Base-by-base conservation (phyloP, 1,284 basidiomycete species). In the Pascua guehoae region DNA sequence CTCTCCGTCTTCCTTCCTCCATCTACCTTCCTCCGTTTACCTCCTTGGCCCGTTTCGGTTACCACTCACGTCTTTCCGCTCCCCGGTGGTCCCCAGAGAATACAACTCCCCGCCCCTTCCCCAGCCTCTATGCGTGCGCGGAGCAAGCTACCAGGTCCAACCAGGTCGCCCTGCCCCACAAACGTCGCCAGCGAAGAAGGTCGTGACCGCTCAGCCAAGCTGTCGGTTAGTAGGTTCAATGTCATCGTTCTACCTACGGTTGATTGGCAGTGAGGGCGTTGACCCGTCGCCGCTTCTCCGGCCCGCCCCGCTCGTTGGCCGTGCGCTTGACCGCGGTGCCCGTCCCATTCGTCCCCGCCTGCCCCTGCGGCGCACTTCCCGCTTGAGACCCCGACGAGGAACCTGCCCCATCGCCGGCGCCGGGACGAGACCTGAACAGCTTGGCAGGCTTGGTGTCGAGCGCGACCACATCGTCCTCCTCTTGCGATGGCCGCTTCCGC, bases 51-150 rank as follows among this genome's bases (percentile, higher is more conserved):
- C 24, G 24, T 7, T 32, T 32, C 24, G 24, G 24, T 32, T 7
- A 32, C 3, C 24, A 54, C 67, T 64, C 45, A 71, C 67, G 76
- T 77, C 63, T 77, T 77, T 9, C 76, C 76, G 36, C 69, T 67
- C 24, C 76, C 74, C 0, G 76, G 76, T 5, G 76, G 76, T 10
- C 76, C 76, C 74, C 76, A 77, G 9, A 77, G 60, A 8, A 77
- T 73, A 60, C 72, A 74, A 58, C 70, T 73, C 8, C 75, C 75
- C 0, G 75, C 67, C 1, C 68, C 67, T 50, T 73, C 67, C 16
- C 73, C 72, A 1, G 65, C 57, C 54, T 75, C 70, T 45, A 77
- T 72, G 49, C 73, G 61, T 1, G 69, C 66, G 15, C 76, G 61
- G 11, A 77, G 62, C 2, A 77, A 56, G 45, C 69, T 72, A 0